These are phyloP conservation scores for Mitragyna speciosa DNA, from an alignment of 257 asterid genomes.

Conservation along the genomic window DNA sequence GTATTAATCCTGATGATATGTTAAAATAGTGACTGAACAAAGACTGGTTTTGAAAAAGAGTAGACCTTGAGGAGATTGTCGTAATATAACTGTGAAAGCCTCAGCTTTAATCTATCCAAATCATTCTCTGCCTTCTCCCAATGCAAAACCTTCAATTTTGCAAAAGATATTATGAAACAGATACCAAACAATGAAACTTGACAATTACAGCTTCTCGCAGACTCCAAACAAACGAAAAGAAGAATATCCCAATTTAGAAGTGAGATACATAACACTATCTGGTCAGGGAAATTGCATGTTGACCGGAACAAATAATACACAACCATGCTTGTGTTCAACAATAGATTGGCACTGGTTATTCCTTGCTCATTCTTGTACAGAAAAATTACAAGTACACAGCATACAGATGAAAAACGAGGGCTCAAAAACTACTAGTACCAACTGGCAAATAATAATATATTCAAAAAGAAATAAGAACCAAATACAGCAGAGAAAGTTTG, in stretches of 20 bases:
- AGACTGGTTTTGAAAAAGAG: not conserved
- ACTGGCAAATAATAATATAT: not conserved
- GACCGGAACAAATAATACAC: not conserved
- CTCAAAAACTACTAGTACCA: not conserved
- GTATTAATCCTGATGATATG: constrained; percentile 6
- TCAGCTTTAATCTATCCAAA: constrained; percentile 60
- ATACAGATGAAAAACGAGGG: not conserved
- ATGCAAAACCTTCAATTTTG: constrained; percentile 52
- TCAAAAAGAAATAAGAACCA: not conserved
- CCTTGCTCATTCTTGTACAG: not conserved
- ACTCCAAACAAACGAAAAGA: not conserved
- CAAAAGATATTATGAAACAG: constrained; percentile 11
- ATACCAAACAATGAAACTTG: not conserved
- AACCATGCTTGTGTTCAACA: not conserved
- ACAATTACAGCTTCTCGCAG: not conserved
- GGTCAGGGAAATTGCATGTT: not conserved
- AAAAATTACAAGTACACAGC: not conserved
- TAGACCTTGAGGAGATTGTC: constrained; percentile 69
- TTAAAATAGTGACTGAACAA: not conserved
- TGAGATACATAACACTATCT: not conserved
- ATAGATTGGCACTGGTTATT: not conserved
- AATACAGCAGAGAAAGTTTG: not conserved
- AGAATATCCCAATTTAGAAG: not conserved
- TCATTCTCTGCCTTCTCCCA: constrained; percentile 63
- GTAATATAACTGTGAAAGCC: constrained; percentile 71